These are phyloP conservation scores for Aspergillus conjunctus DNA, from an alignment of 495 filamentous ascomycete species.

Conservation along the genomic window DNA sequence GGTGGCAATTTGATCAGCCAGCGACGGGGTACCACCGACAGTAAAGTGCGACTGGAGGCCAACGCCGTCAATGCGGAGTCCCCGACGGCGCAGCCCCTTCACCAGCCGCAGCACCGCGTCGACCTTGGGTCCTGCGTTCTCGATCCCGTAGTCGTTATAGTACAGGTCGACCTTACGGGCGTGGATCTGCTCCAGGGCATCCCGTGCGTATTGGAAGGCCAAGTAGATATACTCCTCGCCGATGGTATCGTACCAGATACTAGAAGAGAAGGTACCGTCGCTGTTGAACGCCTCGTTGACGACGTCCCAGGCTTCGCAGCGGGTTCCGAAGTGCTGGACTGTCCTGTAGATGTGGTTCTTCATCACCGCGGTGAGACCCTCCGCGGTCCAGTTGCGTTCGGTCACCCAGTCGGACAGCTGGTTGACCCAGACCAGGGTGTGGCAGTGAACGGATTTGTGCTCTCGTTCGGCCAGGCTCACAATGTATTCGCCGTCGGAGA, in stretches of 20 bases:
- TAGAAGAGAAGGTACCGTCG: slow-evolving; percentile 39
- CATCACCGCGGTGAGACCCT: slow-evolving; percentile 46
- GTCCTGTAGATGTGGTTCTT: slow-evolving; percentile 48
- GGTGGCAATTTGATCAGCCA: slow-evolving; percentile 36
- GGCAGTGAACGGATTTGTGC: slow-evolving; percentile 54
- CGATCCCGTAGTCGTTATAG: slow-evolving; percentile 70
- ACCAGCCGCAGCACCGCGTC: slow-evolving; percentile 49
- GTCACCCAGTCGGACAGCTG: slow-evolving; percentile 56
- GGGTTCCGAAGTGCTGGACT: slow-evolving; percentile 48
- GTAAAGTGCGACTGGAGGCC: slow-evolving; percentile 63
- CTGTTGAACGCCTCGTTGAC: slow-evolving; percentile 56
- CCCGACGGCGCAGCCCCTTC: slow-evolving; percentile 45
- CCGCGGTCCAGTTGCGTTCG: slow-evolving; percentile 47
- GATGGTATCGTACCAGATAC: slow-evolving; percentile 30
- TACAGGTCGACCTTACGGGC: slow-evolving; percentile 56
- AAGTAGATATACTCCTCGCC: slow-evolving; percentile 32
- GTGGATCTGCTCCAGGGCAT: slow-evolving; percentile 25
- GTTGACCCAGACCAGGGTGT: slow-evolving; percentile 60
- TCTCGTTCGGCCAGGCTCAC: slow-evolving; percentile 45
- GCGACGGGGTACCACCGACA: slow-evolving; percentile 50
- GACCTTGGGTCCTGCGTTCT: slow-evolving; percentile 55
- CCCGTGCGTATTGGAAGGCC: slow-evolving; percentile 51
- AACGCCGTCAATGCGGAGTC: slow-evolving; percentile 60
- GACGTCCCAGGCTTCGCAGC: slow-evolving; percentile 53
- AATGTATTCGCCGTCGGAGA: slow-evolving; percentile 48